Evolutionary conservation across 805 yeast species (phyloP).

Genomic region (Diddensiella transvaalensis): DNA sequence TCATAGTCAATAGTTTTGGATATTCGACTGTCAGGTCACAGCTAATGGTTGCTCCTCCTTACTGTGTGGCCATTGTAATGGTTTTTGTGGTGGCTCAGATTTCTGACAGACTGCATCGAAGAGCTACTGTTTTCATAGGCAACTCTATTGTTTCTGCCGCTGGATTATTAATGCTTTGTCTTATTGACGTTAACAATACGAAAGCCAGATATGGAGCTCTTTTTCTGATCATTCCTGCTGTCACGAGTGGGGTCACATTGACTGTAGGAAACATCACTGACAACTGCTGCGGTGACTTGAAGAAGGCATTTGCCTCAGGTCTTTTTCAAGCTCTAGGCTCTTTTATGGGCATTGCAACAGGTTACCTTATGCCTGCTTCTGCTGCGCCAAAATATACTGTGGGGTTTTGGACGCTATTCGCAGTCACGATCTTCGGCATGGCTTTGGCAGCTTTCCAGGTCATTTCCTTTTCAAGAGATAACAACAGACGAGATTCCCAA

Average conservation of each 20-base stretch:
- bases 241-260: slow-evolving; percentile 7
- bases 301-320: slow-evolving; percentile 13
- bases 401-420: slow-evolving; percentile 13
- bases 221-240: slow-evolving; percentile 12
- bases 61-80: slow-evolving; percentile 11
- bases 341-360: slow-evolving; percentile 15
- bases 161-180: slow-evolving; percentile 11
- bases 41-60: slow-evolving; percentile 4
- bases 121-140: slow-evolving; percentile 6
- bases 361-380: slow-evolving; percentile 9
- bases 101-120: slow-evolving; percentile 6
- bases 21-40: slow-evolving; percentile 6
- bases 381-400: slow-evolving; percentile 11
- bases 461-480: slow-evolving; percentile 4
- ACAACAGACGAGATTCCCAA: slow-evolving; percentile 1
- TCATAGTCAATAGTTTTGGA: slow-evolving; percentile 8
- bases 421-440: slow-evolving; percentile 11
- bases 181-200: slow-evolving; percentile 8
- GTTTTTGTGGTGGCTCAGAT: slow-evolving; percentile 12
- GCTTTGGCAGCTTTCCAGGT: slow-evolving; percentile 7
- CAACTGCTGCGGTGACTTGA: slow-evolving; percentile 14
- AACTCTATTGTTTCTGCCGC: slow-evolving; percentile 4
- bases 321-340: slow-evolving; percentile 13
- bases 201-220: slow-evolving; percentile 12
- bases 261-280: slow-evolving; percentile 12